phyloP scores from a whole-genome alignment of 805 yeast genomes.

The Sugiyamaella qingdaonensis region DNA sequence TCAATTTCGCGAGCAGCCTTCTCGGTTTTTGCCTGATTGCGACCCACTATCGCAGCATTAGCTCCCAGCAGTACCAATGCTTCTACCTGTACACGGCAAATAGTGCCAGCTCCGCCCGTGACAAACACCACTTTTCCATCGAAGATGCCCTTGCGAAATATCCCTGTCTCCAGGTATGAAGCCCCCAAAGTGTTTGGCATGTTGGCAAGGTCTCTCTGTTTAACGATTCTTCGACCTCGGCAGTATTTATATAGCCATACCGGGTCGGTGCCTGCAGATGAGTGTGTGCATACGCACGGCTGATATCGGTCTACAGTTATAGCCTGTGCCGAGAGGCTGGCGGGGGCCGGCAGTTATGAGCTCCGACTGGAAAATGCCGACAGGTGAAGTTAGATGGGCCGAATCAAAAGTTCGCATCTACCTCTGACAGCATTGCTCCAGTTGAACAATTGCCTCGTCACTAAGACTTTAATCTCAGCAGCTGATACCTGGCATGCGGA shows the following conservation, averaged over 20 bases:
- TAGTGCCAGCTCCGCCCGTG: conserved; percentile 97
- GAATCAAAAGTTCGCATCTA: too few species aligned
- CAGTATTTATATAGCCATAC: neutral
- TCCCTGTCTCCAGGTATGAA: conserved; percentile 25
- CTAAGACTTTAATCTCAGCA: too few species aligned
- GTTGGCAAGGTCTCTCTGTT: neutral
- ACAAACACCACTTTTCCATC: conserved; percentile 82
- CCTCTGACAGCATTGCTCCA: too few species aligned
- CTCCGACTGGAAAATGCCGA: too few species aligned
- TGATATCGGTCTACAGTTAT: too few species aligned
- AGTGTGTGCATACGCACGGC: neutral
- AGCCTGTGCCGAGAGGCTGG: too few species aligned
- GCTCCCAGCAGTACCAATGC: conserved; percentile 83
- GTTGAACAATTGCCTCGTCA: too few species aligned
- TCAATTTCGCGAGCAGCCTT: conserved; percentile 64
- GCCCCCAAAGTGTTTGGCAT: conserved; percentile 17
- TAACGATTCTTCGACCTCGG: neutral
- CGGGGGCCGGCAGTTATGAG: too few species aligned
- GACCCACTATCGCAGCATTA: conserved; percentile 78
- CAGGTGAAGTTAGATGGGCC: too few species aligned
- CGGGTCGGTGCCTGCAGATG: neutral
- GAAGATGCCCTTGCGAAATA: conserved; percentile 58
- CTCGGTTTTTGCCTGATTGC: conserved; percentile 63
- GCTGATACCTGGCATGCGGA: too few species aligned
- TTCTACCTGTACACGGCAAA: conserved; percentile 84